These are phyloP conservation scores for Penicillium thymicola DNA, from an alignment of 2,329 filamentous ascomycete genomes.

Conservation along the genomic window DNA sequence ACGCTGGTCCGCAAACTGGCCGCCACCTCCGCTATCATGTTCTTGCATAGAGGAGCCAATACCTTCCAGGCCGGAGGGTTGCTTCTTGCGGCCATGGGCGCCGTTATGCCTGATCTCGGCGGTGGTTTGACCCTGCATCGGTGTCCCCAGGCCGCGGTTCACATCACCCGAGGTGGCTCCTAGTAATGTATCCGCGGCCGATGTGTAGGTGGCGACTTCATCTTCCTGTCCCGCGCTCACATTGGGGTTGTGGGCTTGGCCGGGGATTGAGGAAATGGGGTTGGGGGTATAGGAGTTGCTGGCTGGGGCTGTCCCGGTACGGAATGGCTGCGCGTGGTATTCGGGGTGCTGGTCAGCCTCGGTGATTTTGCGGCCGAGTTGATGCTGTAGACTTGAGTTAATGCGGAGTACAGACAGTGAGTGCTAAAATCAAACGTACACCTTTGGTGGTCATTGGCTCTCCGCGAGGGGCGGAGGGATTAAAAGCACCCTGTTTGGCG, in stretches of 20 bases:
- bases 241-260: slow-evolving; percentile 42
- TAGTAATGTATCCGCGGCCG: slow-evolving; percentile 46
- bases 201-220: slow-evolving; percentile 37
- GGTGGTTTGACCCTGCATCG: slow-evolving; percentile 49
- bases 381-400: slow-evolving; percentile 51
- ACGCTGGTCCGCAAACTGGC: slow-evolving; percentile 26
- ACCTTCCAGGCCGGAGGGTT: slow-evolving; percentile 44
- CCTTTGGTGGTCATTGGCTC: slow-evolving; percentile 55
- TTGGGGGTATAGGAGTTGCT: slow-evolving; percentile 49
- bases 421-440: slow-evolving; percentile 41
- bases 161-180: slow-evolving; percentile 55
- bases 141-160: slow-evolving; percentile 53
- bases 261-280: slow-evolving; percentile 18
- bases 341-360: slow-evolving; percentile 57
- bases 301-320: slow-evolving; percentile 62
- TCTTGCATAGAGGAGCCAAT: slow-evolving; percentile 35
- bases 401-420: slow-evolving; percentile 6
- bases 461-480: slow-evolving; percentile 49
- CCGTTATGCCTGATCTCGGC: slow-evolving; percentile 49
- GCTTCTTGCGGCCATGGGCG: slow-evolving; percentile 41
- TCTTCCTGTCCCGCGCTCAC: slow-evolving; percentile 42
- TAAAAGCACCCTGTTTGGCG: slow-evolving; percentile 56
- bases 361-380: slow-evolving; percentile 59
- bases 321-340: slow-evolving; percentile 60
- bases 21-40: slow-evolving; percentile 24